A percentile compares a stretch with the other conserved stretches of the same genome.
Evolutionary conservation across 306 rosid species (phyloP).

Genomic region (Trifolium dubium): DNA sequence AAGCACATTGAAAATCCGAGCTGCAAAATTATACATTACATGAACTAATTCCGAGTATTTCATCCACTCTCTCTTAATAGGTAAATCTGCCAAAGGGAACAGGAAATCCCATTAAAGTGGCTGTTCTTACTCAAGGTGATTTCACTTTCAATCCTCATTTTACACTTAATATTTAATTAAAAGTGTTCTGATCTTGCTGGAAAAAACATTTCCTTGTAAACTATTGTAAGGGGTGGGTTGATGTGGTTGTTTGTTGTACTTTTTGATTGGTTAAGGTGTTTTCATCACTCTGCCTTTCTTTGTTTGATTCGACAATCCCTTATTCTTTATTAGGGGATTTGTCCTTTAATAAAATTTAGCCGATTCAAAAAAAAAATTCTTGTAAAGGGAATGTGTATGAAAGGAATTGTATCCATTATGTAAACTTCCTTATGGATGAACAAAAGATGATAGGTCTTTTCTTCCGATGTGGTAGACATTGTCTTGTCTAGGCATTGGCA

Average conservation of each 20-base stretch:
- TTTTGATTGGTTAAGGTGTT: too few species aligned
- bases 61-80: conserved; percentile 47
- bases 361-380: too few species aligned
- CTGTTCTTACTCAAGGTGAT: conserved; percentile 97
- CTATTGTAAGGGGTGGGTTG: too few species aligned
- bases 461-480: background rate
- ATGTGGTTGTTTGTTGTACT: too few species aligned
- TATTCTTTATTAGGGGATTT: too few species aligned
- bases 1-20: conserved; percentile 30
- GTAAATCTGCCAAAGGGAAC: conserved; percentile 98
- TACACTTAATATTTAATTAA: conserved; percentile 25
- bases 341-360: too few species aligned
- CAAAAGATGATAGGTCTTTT: conserved; percentile 12
- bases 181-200: conserved; percentile 16
- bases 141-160: conserved; percentile 31
- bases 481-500: background rate
- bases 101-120: conserved; percentile 87
- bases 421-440: conserved; percentile 21
- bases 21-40: conserved; percentile 5
- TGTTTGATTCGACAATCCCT: too few species aligned
- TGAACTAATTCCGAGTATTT: conserved; percentile 21
- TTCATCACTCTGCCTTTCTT: too few species aligned
- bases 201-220: conserved; percentile 10
- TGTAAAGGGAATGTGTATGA: conserved; percentile 8
- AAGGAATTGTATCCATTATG: conserved; percentile 21